Evolutionary conservation across 169 alveolate species (phyloP), one percentile per base, ranked within the genome.

Genomic region (Cystoisospora suis): DNA sequence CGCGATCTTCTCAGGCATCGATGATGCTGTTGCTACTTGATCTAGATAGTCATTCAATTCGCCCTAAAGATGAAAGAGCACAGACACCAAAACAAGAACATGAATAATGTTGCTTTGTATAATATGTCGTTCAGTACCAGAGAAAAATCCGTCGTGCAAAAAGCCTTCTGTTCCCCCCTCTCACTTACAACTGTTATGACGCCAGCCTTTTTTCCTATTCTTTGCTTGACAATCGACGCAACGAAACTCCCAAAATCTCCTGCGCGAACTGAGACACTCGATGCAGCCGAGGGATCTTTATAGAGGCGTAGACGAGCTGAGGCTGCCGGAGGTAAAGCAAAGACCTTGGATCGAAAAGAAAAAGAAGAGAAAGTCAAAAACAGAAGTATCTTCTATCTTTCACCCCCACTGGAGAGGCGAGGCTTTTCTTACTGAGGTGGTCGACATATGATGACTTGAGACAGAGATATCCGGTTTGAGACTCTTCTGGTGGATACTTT

Each of bases 201-300:
- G 6, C 40, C 36, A 6, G 29, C 38, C 83, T 53, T 34, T 7
- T 53, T 1, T 29, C 83, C 83, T n/a, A 38, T 38, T 72, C 83
- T 34, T 53, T 72, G 47, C 53, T 72, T 27, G 56, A 72, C 58
- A 40, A 56, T 27, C n/a, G 53, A 46, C 4, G 83, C 83, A 12
- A 72, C 83, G 56, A 34, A 72, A 40, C 83, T 72, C 53, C 47
- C 83, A 72, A 72, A 72, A 38, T 72, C 83, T 6, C 83, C 83
- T 9, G 32, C 83, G 27, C 23, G 15, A 36, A 32, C 83, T 5
- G 83, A n/a, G 36, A 65, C 4, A 36, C n/a, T 4, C 32, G 53
- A 15, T 15, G 53, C 56, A 29, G 83, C 83, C 56, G 83, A n/a
- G 1, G 83, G 83, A 38, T 72, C 83, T 72, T 72, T 72, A 56